Evolutionary conservation across 2,329 filamentous ascomycete genomes (phyloP).

Genomic region (Sclerotinia borealis): DNA sequence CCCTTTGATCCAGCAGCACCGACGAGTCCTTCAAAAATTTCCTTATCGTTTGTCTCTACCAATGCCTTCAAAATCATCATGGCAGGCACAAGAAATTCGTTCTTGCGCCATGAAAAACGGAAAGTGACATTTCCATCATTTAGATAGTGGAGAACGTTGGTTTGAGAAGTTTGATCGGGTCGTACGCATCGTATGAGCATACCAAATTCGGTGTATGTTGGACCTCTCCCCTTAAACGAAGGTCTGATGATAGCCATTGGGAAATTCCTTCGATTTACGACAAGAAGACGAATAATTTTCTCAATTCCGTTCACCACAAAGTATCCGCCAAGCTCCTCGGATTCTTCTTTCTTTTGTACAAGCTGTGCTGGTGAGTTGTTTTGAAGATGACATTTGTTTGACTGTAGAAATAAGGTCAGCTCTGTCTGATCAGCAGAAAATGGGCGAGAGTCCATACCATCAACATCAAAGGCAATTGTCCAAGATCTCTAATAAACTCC

Average conservation of each 20-base stretch:
- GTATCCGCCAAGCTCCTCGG: constrained; percentile 92
- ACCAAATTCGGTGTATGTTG: constrained; percentile 82
- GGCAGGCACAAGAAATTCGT: constrained; percentile 90
- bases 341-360: constrained; percentile 85
- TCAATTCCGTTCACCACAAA: constrained; percentile 98
- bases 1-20: constrained; percentile 71
- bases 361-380: constrained; percentile 76
- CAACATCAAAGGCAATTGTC: constrained; percentile 88
- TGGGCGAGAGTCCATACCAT: constrained; percentile 47
- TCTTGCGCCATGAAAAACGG: constrained; percentile 95
- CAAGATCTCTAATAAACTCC: constrained; percentile 78
- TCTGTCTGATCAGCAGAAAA: constrained; percentile 1
- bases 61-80: constrained; percentile 97
- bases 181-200: constrained; percentile 88
- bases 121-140: constrained; percentile 95
- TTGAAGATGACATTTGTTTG: constrained; percentile 85
- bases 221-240: constrained; percentile 82
- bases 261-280: constrained; percentile 86
- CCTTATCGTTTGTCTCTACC: constrained; percentile 90
- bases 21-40: constrained; percentile 92
- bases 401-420: constrained; percentile 43
- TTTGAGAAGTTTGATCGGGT: constrained; percentile 97
- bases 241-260: constrained; percentile 89
- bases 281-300: constrained; percentile 88
- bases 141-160: constrained; percentile 93